Base-by-base conservation (phyloP, 2,329 filamentous ascomycete genomes). In the Aspergillus sp. region DNA sequence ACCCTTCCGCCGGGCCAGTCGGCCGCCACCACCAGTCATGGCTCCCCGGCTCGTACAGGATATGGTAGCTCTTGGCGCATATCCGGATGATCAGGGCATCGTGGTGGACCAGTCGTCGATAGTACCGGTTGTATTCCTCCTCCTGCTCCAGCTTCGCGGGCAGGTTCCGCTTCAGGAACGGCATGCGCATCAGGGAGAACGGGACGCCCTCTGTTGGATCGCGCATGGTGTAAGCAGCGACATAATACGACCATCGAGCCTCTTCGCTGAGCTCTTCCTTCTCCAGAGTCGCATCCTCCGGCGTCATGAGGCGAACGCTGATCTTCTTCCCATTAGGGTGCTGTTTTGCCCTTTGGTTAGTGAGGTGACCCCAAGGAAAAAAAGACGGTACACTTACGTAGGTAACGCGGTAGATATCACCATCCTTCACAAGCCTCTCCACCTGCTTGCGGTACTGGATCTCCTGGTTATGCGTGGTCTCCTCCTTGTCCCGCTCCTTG, bases 341-440 rank as follows among this genome's bases (percentile, higher is more conserved):
- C 81, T 72, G 56, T 31, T 36, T 30, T 22, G 4, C 24, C 30
- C 15, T 26, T 26, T 27, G 15, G 41, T 63, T 48, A 64, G 56
- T 6, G 19, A 17, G 13, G 32, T 34, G 12, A 7, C 2, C 17
- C 14, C 4, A 7, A 14, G n/a, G 24, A 15, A n/a, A 10, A n/a
- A 17, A 27, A 29, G 8, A 4, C 15, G 12, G 14, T 22, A 13
- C 13, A 78, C 86, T 73, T 78, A 95, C 89, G 69, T 82, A 96
- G 54, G 80, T 79, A 44, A 96, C 80, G 30, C 86, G 78, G 60
- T 93, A 96, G 42, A 93, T 75, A 51, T 96, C 89, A 11, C 82
- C 82, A 43, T 96, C 89, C 66, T 93, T 94, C 45, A 91, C 78
- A 52, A 86, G 79, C 61, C 91, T 91, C 61, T 95, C 86, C 1